A percentile compares a stretch with the other conserved stretches of the same genome.
phyloP scores from a whole-genome alignment of 1,284 basidiomycete species.

The Grifola frondosa region DNA sequence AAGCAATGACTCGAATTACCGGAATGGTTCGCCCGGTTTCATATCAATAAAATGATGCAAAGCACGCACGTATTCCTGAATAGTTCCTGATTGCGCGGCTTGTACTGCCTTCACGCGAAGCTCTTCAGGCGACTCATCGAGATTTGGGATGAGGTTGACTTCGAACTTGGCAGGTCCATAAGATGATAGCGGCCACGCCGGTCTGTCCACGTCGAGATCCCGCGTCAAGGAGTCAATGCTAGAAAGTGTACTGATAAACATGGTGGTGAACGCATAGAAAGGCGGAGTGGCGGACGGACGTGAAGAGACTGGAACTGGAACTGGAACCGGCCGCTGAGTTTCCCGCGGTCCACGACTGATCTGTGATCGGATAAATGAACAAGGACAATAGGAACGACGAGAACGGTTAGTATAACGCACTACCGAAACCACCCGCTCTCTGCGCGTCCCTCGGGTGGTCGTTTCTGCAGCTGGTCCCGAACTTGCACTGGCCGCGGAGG shows the following conservation, averaged over 20 bases:
- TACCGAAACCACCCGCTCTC: slow-evolving; percentile 34
- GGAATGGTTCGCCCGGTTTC: background rate
- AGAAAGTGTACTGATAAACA: slow-evolving; percentile 12
- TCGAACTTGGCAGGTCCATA: slow-evolving; percentile 82
- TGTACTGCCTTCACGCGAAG: slow-evolving; percentile 67
- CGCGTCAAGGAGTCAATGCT: slow-evolving; percentile 60
- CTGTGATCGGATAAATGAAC: slow-evolving; percentile 24
- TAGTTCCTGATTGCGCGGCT: slow-evolving; percentile 57
- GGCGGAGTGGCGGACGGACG: slow-evolving; percentile 32
- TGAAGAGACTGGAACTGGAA: slow-evolving; percentile 35
- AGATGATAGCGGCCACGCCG: slow-evolving; percentile 79
- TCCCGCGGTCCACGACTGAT: slow-evolving; percentile 42
- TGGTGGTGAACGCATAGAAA: slow-evolving; percentile 13
- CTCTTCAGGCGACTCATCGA: slow-evolving; percentile 84
- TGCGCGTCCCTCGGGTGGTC: slow-evolving; percentile 55
- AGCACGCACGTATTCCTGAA: slow-evolving; percentile 68
- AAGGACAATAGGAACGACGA: slow-evolving; percentile 30
- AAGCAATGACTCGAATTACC: too few species aligned
- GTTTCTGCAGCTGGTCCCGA: slow-evolving; percentile 66
- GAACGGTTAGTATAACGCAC: slow-evolving; percentile 27
- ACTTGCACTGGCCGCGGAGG: slow-evolving; percentile 67
- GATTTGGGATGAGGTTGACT: slow-evolving; percentile 62
- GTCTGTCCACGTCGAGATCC: slow-evolving; percentile 73
- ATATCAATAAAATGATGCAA: background rate
- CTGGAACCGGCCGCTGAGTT: slow-evolving; percentile 21